Evolutionary conservation across 2,329 filamentous ascomycete species (phyloP), one percentile per base, ranked within the genome.

Genomic region (Scedosporium minutisporum): DNA sequence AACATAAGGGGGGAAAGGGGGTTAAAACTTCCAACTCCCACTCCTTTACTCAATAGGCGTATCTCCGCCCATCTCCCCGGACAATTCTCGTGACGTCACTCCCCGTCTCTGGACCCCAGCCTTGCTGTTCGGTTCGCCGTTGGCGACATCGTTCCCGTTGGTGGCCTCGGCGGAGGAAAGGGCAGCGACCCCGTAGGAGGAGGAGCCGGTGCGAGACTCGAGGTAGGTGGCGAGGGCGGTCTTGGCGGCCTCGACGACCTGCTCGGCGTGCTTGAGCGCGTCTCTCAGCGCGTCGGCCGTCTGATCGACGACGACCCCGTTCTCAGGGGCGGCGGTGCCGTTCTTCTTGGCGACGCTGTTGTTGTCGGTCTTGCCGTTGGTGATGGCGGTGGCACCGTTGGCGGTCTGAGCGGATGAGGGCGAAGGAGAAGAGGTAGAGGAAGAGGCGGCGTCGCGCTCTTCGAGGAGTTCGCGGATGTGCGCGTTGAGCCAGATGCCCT

Each of bases 1-100:
- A 12, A 48, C 5, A 18, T 6, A 48, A 21, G 44, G 6, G 16
- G 16, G 18, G n/a, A 48, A 48, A 3, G 44, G 44, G 44, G 16
- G 16, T 48, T 38, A 38, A 38, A 38, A 38, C 10, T 38, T 38
- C 33, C 33, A 38, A 12, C 33, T 60, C 58, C 21, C 59, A 63
- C 55, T 53, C 44, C 51, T 60, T 66, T 65, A 73, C 57, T 66
- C 69, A 9, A 65, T 63, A 64, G 69, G 63, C 53, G 84, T 86
- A 78, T 86, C 84, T 18, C 83, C 83, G 63, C 82, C 82, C 82
- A 86, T 84, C 77, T 86, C 84, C 60, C 83, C 83, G 67, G 79
- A 78, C 72, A 86, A 68, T 67, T 84, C 82, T 62, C 83, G 72
- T 68, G 80, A 82, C 42, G 80, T 81, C 58, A 78, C 73, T 1